These are phyloP conservation scores for Xylariaceae sp. DNA, from an alignment of 2,329 filamentous ascomycete species.

Conservation along the genomic window DNA sequence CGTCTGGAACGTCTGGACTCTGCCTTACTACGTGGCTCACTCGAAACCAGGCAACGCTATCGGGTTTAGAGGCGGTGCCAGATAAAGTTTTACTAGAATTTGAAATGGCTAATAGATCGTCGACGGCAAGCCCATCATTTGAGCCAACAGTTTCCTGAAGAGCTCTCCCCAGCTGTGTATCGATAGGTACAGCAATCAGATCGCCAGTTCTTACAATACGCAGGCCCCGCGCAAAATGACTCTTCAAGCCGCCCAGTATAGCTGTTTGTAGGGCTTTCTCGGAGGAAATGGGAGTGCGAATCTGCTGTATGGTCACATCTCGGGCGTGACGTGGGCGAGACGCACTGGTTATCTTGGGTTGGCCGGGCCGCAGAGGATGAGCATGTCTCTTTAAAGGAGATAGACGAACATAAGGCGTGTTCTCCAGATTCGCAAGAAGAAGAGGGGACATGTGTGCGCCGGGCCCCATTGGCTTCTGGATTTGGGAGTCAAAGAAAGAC, in stretches of 20 bases:
- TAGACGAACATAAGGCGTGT: constrained; percentile 71
- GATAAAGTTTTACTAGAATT: constrained; percentile 37
- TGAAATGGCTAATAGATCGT: constrained; percentile 59
- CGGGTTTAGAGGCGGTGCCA: constrained; percentile 35
- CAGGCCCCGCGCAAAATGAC: constrained; percentile 77
- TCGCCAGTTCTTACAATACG: constrained; percentile 83
- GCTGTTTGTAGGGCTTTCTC: constrained; percentile 81
- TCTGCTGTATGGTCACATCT: constrained; percentile 82
- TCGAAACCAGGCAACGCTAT: constrained; percentile 84
- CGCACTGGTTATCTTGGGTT: constrained; percentile 51
- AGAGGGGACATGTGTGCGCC: constrained; percentile 76
- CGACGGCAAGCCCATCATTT: constrained; percentile 59
- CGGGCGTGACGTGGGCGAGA: constrained; percentile 54
- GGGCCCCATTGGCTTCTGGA: constrained; percentile 53
- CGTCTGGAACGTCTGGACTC: constrained; percentile 47
- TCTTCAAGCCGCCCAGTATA: constrained; percentile 79
- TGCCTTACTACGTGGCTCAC: constrained; percentile 66
- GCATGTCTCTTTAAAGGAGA: constrained; percentile 57
- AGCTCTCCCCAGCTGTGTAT: constrained; percentile 75
- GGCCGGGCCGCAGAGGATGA: constrained; percentile 46
- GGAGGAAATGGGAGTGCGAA: constrained; percentile 82
- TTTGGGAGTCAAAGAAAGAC: constrained; percentile 64
- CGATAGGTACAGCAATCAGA: constrained; percentile 80
- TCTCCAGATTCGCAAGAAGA: constrained; percentile 77
- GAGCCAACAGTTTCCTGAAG: constrained; percentile 64